Base-by-base conservation (phyloP, 805 yeast genomes). In the Kurtzmaniella cleridarum region DNA sequence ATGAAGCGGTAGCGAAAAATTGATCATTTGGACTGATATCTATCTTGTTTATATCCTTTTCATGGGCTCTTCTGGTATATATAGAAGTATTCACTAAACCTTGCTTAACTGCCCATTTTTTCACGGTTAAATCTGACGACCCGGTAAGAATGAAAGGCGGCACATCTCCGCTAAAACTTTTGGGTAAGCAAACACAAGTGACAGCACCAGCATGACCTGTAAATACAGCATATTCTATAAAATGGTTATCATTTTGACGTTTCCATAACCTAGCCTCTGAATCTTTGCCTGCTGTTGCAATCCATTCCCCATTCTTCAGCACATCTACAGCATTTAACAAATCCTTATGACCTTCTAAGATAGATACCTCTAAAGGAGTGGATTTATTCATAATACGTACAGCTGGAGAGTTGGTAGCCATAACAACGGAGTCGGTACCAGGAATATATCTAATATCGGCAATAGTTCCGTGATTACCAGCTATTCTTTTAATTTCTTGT, bases 391-490 rank as follows among this genome's bases (percentile, higher is more conserved):
- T 74, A 11, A 93, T 61, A 56, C 98, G 71, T 40, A 93, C 64
- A 1, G 91, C 80, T 10, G 96, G 95, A 1, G 98, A 86, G 60
- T 93, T 93, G 3, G 98, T 91, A 2, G 98, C 97, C 47, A 93
- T 59, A 3, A 95, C 98, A 33, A 91, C 58, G 28, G 71, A 62
- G 34, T 71, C 57, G 24, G 66, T 55, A 17, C 68, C 54, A 6
- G 87, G 86, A 26, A 81, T 82, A 53, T 79, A 83, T 48, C 79
- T 76, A 66, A 89, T 73, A 56, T 91, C 98, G 2, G 96, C 95
- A 51, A 93, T 81, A 18, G 93, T 91, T 41, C 97, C 98, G 62
- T 91, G 96, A 59, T 89, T 89, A 49, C 97, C 97, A 1, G 96
- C 93, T 49, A 89, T 70, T 31, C 78, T 72, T 40, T 79, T 68